phyloP scores from a whole-genome alignment of 1,284 basidiomycete genomes.

The Mycosarcoma maydis region DNA sequence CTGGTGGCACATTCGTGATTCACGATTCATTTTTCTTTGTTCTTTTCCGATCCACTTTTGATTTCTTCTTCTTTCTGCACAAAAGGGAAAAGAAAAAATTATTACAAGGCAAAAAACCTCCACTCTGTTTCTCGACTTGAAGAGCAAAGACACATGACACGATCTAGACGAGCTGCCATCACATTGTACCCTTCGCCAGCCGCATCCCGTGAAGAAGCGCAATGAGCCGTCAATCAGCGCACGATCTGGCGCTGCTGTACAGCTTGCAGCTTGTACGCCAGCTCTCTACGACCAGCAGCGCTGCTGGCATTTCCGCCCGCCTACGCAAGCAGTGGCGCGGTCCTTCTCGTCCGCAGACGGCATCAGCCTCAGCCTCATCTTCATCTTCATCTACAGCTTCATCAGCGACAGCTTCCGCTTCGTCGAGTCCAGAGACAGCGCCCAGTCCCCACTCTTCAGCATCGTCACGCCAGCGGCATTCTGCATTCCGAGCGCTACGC shows the following conservation, averaged over 20 bases:
- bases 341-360: background rate
- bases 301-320: slow-evolving; percentile 5
- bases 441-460: too few relatives aligned
- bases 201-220: too few relatives aligned
- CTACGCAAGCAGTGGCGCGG: slow-evolving; percentile 16
- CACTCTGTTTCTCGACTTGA: slow-evolving; percentile 8
- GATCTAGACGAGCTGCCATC: background rate
- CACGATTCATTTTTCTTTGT: background rate
- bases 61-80: background rate
- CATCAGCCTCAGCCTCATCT: background rate
- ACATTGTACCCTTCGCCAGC: too few relatives aligned
- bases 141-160: background rate
- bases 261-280: slow-evolving; percentile 8
- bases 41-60: slow-evolving; percentile 1
- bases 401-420: background rate
- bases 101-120: slow-evolving; percentile 4
- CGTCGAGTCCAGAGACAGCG: background rate
- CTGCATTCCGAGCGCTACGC: slow-evolving; percentile 10
- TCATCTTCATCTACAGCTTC: slow-evolving; percentile 1
- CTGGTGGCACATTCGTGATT: slow-evolving; percentile 1
- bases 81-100: background rate
- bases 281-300: slow-evolving; percentile 9
- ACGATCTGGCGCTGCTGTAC: slow-evolving; percentile 1
- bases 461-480: slow-evolving; percentile 10
- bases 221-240: slow-evolving; percentile 15